phyloP scores from a whole-genome alignment of 2,329 filamentous ascomycete genomes.

The Tolypocladium paradoxum region DNA sequence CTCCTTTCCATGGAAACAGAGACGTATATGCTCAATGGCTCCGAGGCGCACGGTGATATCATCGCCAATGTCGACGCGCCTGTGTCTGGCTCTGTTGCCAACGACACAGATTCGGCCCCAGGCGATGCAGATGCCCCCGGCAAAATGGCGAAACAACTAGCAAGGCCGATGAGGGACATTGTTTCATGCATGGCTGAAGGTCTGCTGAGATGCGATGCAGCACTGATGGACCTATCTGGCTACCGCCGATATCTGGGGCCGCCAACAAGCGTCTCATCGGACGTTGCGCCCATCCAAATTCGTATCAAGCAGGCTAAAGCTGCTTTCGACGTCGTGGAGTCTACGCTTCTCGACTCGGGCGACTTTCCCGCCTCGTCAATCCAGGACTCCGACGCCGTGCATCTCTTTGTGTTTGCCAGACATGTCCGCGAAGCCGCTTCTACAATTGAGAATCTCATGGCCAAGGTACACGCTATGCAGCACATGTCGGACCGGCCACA shows the following conservation, averaged over 20 bases:
- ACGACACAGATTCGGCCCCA: constrained; percentile 1
- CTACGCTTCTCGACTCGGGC: constrained; percentile 32
- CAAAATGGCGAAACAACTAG: constrained; percentile 22
- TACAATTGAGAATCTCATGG: constrained; percentile 33
- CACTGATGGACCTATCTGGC: constrained; percentile 42
- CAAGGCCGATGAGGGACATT: constrained; percentile 34
- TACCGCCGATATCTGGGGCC: constrained; percentile 37
- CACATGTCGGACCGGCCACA: constrained; percentile 26
- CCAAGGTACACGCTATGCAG: constrained; percentile 37
- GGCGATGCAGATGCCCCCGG: constrained; percentile 8
- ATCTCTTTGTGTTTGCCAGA: constrained; percentile 44
- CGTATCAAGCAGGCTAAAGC: constrained; percentile 31
- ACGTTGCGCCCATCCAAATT: constrained; percentile 27
- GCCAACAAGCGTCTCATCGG: constrained; percentile 26
- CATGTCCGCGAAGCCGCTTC: constrained; percentile 41
- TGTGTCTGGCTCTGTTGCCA: background rate
- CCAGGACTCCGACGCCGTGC: constrained; percentile 37
- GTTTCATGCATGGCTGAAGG: constrained; percentile 33
- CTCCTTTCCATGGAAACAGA: constrained; percentile 41
- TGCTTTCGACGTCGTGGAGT: constrained; percentile 36
- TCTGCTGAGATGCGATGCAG: constrained; percentile 36
- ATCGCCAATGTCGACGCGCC: constrained; percentile 7
- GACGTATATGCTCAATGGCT: constrained; percentile 30
- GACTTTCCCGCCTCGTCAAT: constrained; percentile 33
- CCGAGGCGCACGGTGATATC: constrained; percentile 6